phyloP scores from a whole-genome alignment of 202 grass and related monocot genomes.

The Zizania palustris region DNA sequence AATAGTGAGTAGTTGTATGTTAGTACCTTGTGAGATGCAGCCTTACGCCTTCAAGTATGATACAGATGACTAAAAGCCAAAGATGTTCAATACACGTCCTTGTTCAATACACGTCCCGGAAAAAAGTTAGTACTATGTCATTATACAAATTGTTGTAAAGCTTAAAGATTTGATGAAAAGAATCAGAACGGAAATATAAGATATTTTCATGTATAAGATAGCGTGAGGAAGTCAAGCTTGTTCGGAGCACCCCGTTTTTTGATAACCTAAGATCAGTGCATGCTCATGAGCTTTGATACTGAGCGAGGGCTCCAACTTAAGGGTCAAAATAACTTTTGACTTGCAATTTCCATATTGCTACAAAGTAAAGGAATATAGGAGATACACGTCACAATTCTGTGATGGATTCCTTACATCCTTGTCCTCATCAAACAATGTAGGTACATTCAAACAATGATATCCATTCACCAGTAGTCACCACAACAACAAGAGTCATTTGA shows the following conservation, averaged over 20 bases:
- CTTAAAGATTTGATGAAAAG: no score
- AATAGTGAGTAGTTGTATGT: no score
- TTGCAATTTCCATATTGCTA: neutral
- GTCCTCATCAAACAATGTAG: conserved; percentile 80
- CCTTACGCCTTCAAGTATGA: no score
- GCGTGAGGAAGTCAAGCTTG: conserved; percentile 96
- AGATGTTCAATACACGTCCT: no score
- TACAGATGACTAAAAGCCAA: no score
- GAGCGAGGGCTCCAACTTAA: conserved; percentile 3
- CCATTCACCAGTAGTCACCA: conserved; percentile 79
- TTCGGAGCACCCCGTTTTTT: conserved; percentile 89
- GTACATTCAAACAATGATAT: conserved; percentile 37
- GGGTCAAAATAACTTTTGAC: neutral
- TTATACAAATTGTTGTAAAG: no score
- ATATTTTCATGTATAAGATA: conserved; percentile 93
- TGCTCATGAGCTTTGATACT: neutral
- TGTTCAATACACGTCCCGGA: no score
- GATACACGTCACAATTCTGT: neutral
- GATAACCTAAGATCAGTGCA: conserved; percentile 68
- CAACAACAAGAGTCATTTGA: conserved; percentile 76
- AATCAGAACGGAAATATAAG: no score
- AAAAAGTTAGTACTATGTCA: no score
- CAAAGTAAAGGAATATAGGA: neutral
- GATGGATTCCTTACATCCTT: conserved; percentile 64
- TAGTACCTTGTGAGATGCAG: no score